Evolutionary conservation across 352 stramenopile genomes (phyloP).

Genomic region (Blastocystis sp.): DNA sequence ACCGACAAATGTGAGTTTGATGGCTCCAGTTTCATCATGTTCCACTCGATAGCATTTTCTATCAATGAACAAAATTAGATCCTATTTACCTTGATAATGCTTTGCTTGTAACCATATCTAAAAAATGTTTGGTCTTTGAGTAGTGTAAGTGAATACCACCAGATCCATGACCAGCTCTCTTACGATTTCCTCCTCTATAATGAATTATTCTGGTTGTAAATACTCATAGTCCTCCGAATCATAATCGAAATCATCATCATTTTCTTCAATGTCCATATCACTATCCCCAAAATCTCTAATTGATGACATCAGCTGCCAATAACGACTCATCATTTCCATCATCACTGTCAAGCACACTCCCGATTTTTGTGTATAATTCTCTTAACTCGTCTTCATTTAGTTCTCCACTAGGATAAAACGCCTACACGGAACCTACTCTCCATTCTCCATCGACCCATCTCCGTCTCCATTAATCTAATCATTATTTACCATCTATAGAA

Average conservation of each 20-base stretch:
- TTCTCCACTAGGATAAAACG: neutral
- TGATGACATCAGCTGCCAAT: neutral
- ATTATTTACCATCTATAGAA: neutral
- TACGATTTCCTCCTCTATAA: neutral
- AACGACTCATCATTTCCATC: constrained; percentile 19
- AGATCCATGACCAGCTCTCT: neutral
- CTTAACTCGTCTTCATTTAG: constrained; percentile 21
- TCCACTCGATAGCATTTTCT: constrained; percentile 36
- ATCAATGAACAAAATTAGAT: neutral
- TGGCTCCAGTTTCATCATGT: neutral
- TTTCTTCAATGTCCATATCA: neutral
- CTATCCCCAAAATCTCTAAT: constrained; percentile 21
- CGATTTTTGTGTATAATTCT: constrained; percentile 39
- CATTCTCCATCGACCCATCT: neutral
- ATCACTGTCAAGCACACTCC: constrained; percentile 35
- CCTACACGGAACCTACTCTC: neutral
- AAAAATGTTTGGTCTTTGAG: neutral
- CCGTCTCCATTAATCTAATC: neutral
- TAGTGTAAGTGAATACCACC: constrained; percentile 7
- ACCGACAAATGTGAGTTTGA: neutral
- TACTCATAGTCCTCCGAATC: neutral
- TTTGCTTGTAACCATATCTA: constrained; percentile 21
- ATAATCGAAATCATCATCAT: constrained; percentile 41
- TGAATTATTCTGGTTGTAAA: neutral
- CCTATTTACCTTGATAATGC: constrained; percentile 4